Percentiles rank a stretch among this genome's conserved stretches.
Conservation (phyloP, 305 asterid species). For the Solanum hybrid region DNA sequence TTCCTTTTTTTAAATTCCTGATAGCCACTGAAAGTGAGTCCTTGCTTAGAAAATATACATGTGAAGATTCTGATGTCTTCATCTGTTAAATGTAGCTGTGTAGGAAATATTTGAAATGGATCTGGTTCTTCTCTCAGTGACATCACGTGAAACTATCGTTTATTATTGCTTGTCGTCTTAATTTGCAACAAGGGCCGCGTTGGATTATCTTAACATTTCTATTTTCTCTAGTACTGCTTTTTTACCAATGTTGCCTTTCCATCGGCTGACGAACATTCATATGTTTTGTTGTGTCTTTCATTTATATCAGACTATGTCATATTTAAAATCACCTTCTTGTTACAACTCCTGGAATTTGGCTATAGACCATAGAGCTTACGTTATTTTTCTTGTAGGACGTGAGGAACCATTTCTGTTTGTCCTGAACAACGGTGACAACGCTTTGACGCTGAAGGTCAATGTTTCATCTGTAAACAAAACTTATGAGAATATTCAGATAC, state of each 20-base stretch:
- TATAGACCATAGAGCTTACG: neutral
- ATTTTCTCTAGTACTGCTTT: neutral
- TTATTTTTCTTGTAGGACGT: constrained; percentile 11
- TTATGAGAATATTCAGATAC: constrained; percentile 3
- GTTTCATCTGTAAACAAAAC: constrained; percentile 12
- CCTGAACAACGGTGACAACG: constrained; percentile 14
- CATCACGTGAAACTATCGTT: neutral
- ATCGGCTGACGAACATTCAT: neutral
- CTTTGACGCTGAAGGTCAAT: constrained; percentile 14
- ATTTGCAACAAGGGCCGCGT: neutral
- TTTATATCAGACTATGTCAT: neutral
- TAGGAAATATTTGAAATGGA: neutral
- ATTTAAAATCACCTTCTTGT: neutral
- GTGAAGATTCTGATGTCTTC: neutral
- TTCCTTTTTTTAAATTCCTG: neutral
- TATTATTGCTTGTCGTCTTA: too few relatives aligned
- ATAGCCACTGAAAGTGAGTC: neutral
- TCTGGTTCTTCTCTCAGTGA: neutral
- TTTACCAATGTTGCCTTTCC: neutral
- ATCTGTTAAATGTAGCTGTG: neutral
- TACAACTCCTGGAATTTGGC: neutral
- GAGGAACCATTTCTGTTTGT: constrained; percentile 14
- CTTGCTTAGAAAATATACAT: neutral
- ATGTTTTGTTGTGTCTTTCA: neutral
- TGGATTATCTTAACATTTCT: neutral